Conservation (phyloP, 495 filamentous ascomycete genomes). For the Daldinia decipiens region DNA sequence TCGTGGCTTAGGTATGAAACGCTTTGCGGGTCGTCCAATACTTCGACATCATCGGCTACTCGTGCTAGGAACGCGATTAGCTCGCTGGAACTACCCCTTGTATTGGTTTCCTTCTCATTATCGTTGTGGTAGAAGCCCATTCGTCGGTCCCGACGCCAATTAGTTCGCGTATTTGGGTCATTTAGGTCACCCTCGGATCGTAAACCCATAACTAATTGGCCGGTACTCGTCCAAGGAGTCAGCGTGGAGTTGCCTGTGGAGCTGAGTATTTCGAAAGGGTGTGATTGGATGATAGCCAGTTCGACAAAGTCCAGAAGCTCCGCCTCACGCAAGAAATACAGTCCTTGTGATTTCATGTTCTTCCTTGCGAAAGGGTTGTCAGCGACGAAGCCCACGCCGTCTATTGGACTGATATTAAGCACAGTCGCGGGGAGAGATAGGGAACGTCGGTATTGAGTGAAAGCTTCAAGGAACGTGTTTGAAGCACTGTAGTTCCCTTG, state of each 20-base stretch:
- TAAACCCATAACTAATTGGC: slow-evolving; percentile 8
- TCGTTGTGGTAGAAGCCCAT: slow-evolving; percentile 11
- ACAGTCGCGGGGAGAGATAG: slow-evolving; percentile 45
- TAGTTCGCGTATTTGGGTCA: not conserved
- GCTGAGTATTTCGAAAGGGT: not conserved
- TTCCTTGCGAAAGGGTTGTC: slow-evolving; percentile 6
- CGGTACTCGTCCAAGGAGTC: not conserved
- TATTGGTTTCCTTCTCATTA: not conserved
- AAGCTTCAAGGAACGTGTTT: slow-evolving; percentile 52
- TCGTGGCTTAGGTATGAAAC: not conserved
- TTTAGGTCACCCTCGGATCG: not conserved
- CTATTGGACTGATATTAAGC: slow-evolving; percentile 50
- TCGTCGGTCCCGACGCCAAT: not conserved
- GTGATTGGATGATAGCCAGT: slow-evolving; percentile 19
- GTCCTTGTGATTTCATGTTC: not conserved
- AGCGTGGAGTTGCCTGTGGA: not conserved
- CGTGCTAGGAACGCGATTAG: not conserved
- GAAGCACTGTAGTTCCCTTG: slow-evolving; percentile 52
- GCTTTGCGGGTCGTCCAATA: not conserved
- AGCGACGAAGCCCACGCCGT: slow-evolving; percentile 45
- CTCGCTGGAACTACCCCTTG: not conserved
- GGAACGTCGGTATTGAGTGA: slow-evolving; percentile 49
- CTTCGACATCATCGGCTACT: not conserved
- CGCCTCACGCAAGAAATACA: slow-evolving; percentile 15
- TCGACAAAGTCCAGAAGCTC: slow-evolving; percentile 26